Percentiles rank a stretch among this genome's conserved stretches.
phyloP scores from a whole-genome alignment of 192 early-diverging fungal genomes.

The Phlyctochytrium planicorne region DNA sequence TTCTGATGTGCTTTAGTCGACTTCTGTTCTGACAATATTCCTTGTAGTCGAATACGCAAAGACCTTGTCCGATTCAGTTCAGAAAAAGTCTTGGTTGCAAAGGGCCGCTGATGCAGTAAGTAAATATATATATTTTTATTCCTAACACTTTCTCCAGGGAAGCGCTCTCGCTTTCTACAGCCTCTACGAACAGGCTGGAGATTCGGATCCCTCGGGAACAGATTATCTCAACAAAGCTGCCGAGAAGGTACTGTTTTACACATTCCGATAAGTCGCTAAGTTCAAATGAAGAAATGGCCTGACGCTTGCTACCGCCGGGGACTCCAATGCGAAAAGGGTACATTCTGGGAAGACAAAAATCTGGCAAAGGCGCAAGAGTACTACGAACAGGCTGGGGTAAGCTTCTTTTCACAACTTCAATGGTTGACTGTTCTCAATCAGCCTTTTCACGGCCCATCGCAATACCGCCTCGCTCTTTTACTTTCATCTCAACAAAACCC shows the following conservation, averaged over 20 bases:
- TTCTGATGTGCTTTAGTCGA: not conserved
- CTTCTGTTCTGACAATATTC: not conserved
- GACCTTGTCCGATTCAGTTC: not conserved
- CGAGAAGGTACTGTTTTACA: not conserved
- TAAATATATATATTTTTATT: not conserved
- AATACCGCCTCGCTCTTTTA: not conserved
- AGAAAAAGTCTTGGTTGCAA: not conserved
- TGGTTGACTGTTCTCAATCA: not conserved
- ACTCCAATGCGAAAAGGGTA: constrained; percentile 1
- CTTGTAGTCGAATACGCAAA: not conserved
- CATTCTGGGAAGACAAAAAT: constrained; percentile 6
- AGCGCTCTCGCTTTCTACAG: not conserved
- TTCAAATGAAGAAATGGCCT: not conserved
- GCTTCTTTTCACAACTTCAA: not conserved
- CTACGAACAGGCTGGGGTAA: constrained; percentile 2
- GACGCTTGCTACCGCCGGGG: not conserved
- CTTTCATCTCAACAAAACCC: not conserved
- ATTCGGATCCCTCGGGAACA: not conserved
- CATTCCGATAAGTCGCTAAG: not conserved
- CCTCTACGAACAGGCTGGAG: not conserved
- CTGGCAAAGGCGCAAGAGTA: not conserved
- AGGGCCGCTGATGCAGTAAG: not conserved
- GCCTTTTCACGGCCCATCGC: not conserved
- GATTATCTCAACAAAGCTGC: constrained; percentile 3
- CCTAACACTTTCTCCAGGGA: constrained; percentile 2